Evolutionary conservation across 2,329 filamentous ascomycete genomes (phyloP), one percentile per base, ranked within the genome.

Genomic region (Scedosporium aurantiacum): DNA sequence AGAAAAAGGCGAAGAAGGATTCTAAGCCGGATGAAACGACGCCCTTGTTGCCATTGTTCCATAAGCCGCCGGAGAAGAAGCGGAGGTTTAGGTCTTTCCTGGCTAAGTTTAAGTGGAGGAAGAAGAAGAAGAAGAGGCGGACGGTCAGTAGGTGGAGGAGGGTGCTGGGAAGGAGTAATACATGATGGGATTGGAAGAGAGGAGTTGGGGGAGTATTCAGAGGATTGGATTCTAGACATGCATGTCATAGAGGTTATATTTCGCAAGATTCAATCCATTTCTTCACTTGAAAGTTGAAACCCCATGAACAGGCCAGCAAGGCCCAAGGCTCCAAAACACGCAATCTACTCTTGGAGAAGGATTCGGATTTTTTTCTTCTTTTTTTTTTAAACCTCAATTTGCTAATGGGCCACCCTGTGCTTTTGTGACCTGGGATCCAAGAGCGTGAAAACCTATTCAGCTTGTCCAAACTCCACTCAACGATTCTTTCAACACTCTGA

Each of bases 111-210:
- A 60, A 60, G 21, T 60, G 58, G 58, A 60, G 45, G 47, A 50
- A 50, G 58, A 60, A 55, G 58, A 18, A 60, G 45, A 60, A 60
- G 58, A 60, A 37, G 58, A 55, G 16, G 28, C 54, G 54, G 58
- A 18, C 23, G 23, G 47, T 32, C 2, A 60, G 58, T 43, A 28
- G 58, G 28, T 60, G 58, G 58, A 54, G 58, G 47, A 60, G 47
- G n/a, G 28, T 60, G 4, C 18, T 60, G 12, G 47, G 58, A 18
- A 40, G 47, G 16, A 23, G 23, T 7, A 54, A 23, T 21, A 47
- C n/a, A 10, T 18, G 18, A 27, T 54, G 23, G 14, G 23, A 14
- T 7, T 14, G 16, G 23, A 3, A 54, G 7, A 14, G 50, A 12
- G 12, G 50, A 10, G n/a, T 23, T 54, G 50, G 50, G 5, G 21